Base-by-base conservation (phyloP, 75 land plant genomes). In the Gnetum montanum region DNA sequence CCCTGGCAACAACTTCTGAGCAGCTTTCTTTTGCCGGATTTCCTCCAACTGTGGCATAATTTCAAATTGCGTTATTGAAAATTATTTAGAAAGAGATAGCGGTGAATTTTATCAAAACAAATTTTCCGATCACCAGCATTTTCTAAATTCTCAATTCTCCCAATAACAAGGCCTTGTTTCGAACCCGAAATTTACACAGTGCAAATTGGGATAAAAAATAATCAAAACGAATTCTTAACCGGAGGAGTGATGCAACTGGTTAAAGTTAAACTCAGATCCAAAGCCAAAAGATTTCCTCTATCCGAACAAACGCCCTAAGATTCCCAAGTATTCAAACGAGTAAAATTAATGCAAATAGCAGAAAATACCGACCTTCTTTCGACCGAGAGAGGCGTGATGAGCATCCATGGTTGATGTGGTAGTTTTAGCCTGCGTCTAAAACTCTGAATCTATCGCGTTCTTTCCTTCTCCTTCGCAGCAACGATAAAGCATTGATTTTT, bases 21-120 rank as follows among this genome's bases (percentile, higher is more conserved):
- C 83, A 1, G 82, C 83, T 58, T 75, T 61, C 56, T 79, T 83
- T 44, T 75, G 83, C 6, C 86, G 72, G 52, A 83, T 83, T 20
- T 83, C 86, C 28, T 83, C 86, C 79, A 83, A 50, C 86, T 83
- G 56, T 8, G 36, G 8, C 34, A 10, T 19, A 22, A 52, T n/a
- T 19, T 4, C 36, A 52, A 34, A 52, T 30, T 25, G 0, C 13
- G 43, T 15, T 41, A 41, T 41, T 15, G 43, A 5, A 41, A 6
- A 41, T 41, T 41, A 15, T 41, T 41, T 6, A 41, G 16, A 41
- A 18, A 8, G n/a, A 41, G 16, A 6, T 41, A 5, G 43, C 13
- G 16, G 16, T 2, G n/a, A 41, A 41, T 41, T 41, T 15, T 41
- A 41, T 41, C 7, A 15, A 41, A 15, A 15, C 43, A 3, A 15